Base-by-base conservation (phyloP, 2,329 filamentous ascomycete genomes). In the Pseudopithomyces chartarum region DNA sequence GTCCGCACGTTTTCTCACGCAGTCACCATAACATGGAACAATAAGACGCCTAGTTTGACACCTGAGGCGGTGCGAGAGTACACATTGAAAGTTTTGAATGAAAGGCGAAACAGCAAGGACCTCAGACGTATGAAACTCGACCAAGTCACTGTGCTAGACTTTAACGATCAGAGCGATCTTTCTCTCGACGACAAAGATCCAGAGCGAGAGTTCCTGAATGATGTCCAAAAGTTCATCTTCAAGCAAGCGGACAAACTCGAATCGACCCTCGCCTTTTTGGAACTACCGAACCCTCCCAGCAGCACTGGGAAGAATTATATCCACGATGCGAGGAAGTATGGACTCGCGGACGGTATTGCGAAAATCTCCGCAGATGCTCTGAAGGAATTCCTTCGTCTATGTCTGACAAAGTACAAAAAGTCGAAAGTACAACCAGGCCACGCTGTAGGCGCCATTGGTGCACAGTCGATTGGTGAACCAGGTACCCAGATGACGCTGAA, bases 401-500 rank as follows among this genome's bases (percentile, higher is more conserved):
- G 94, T 71, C 80, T 98, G 48, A 86, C 87, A 66, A 98, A 98
- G 76, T 97, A 97, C 76, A 89, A 92, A 65, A 91, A 89, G 74
- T 94, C 94, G 1, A 91, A 92, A 63, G 91, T 96, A 19, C 93
- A 99, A 73, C 93, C 95, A 12, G 95, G 95, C 2, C 94, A 98
- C 71, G 93, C 95, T 5, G 95, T 99, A 0, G 95, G 95, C 60
- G 95, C 95, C 15, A 92, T 98, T 36, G 95, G 95, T 63, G 95
- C 95, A 1, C 95, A 99, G 76, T 98, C 94, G 1, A 99, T 99
- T 67, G 95, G 95, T 78, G 95, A 99, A 72, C 95, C 95, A 0
- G 95, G 95, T 74, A 99, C 95, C 0, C 95, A 99, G 77, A 99
- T 99, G 95, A 99, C 95, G 1, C 80, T 99, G 62, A 98, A 98